Evolutionary conservation across 495 filamentous ascomycete species (phyloP).

Genomic region (Xylaria palmicola): DNA sequence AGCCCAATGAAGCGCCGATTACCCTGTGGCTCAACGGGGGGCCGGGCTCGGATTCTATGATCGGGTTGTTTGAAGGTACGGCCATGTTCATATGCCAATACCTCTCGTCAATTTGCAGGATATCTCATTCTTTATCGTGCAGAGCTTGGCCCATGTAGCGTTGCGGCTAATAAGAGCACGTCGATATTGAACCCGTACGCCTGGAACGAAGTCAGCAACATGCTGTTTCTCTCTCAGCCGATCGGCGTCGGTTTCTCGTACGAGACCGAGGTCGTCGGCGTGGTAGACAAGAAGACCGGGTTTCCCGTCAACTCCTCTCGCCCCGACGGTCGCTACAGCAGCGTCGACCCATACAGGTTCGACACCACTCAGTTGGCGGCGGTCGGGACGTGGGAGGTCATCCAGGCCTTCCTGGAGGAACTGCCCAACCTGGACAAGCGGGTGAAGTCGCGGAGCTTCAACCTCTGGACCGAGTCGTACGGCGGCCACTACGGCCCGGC

Average conservation of each 20-base stretch:
- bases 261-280: conserved; percentile 29
- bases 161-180: conserved; percentile 49
- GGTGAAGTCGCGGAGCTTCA: conserved; percentile 48
- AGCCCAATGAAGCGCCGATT: conserved; percentile 54
- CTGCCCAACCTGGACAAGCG: conserved; percentile 36
- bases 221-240: conserved; percentile 66
- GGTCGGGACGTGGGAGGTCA: conserved; percentile 37
- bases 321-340: conserved; percentile 31
- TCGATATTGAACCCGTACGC: conserved; percentile 58
- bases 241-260: conserved; percentile 64
- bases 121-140: conserved; percentile 12
- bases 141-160: conserved; percentile 61
- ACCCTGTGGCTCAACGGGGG: conserved; percentile 64
- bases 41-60: conserved; percentile 56
- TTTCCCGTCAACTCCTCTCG: conserved; percentile 21
- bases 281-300: conserved; percentile 25
- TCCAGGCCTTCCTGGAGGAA: conserved; percentile 44
- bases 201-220: conserved; percentile 65
- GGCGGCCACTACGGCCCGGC: conserved; percentile 55
- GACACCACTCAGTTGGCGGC: conserved; percentile 53
- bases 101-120: neutral
- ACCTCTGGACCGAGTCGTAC: conserved; percentile 57
- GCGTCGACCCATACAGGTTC: conserved; percentile 27
- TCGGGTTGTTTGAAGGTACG: conserved; percentile 62
- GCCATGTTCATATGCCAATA: conserved; percentile 6